Evolutionary conservation across 768 basidiomycete genomes (phyloP).

Genomic region (Exidia glandulosa): DNA sequence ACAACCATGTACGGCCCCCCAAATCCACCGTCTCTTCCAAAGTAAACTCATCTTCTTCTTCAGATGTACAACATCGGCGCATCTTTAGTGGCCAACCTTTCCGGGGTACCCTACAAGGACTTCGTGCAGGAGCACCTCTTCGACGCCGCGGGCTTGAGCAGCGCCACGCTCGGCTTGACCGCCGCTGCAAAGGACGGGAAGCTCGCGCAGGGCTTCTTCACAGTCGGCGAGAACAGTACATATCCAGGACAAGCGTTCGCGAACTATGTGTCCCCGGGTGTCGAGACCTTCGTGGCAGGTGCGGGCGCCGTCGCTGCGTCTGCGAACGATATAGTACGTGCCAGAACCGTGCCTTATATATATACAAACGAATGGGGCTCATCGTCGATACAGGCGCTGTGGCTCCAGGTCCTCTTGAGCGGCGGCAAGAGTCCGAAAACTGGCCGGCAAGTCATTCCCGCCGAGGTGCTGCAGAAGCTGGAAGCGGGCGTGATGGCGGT

Average conservation of each 20-base stretch:
- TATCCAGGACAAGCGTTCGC: not conserved
- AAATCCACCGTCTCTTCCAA: not conserved
- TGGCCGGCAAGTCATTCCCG: not conserved
- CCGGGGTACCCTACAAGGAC: not conserved
- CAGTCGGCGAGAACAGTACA: not conserved
- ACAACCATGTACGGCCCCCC: not conserved
- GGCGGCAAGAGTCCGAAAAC: not conserved
- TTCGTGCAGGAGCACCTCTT: not conserved
- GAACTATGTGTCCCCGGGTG: no score
- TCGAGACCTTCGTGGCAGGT: not conserved
- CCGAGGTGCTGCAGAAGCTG: not conserved
- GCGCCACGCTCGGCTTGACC: not conserved
- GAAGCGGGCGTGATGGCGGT: not conserved
- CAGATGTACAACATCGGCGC: not conserved
- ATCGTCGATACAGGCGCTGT: not conserved
- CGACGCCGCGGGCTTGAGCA: not conserved
- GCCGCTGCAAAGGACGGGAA: not conserved
- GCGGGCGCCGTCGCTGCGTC: not conserved
- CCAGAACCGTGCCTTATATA: not conserved
- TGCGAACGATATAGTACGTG: not conserved
- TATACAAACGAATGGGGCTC: not conserved
- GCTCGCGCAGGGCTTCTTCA: not conserved
- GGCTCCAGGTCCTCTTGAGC: not conserved
- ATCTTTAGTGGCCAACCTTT: not conserved
- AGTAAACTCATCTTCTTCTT: no score